Base-by-base conservation (phyloP, 2,329 filamentous ascomycete species). In the Colletotrichum limetticola region DNA sequence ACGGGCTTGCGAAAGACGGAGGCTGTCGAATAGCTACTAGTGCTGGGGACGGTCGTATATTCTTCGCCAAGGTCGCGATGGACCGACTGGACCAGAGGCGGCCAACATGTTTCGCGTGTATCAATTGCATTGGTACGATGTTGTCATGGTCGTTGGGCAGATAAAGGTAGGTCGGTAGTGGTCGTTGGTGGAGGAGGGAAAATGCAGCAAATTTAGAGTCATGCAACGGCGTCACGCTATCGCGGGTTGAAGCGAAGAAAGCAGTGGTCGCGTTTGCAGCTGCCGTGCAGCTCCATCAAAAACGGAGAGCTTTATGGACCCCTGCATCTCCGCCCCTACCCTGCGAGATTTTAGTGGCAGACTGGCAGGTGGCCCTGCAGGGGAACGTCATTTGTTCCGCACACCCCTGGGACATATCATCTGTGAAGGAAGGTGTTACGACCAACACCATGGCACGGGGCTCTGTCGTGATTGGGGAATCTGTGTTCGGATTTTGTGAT, bases 101-200 rank as follows among this genome's bases (percentile, higher is more conserved):
- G 76, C 74, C 74, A 35, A 78, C 46, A 24, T 76, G 76, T 74
- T 75, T 78, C 75, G 74, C 75, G 68, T 76, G 76, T 58, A 80
- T 76, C 68, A 78, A 65, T 74, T 77, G 79, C 80, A 81, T 81
- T 69, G 75, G 57, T 63, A 57, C 6, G 61, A 52, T 66, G 56
- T 49, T 64, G 52, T 76, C 79, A 80, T 80, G 66, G 26, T 72
- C 62, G 60, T 32, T 58, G 14, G 55, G 14, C 24, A 42, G 19
- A 7, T 2, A 6, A 42, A 42, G 37, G 14, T 42, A 42, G 14
- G 42, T n/a, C n/a, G 42, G 42, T 49, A 8, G 42, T 22, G 42
- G 37, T 28, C 16, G 52, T 55, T 12, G 68, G n/a, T 24, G 60
- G 28, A 37, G 42, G 52, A 49, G 9, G 24, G 28, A n/a, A n/a